Conservation (phyloP, 805 yeast species). For the Teunomyces kruisii region DNA sequence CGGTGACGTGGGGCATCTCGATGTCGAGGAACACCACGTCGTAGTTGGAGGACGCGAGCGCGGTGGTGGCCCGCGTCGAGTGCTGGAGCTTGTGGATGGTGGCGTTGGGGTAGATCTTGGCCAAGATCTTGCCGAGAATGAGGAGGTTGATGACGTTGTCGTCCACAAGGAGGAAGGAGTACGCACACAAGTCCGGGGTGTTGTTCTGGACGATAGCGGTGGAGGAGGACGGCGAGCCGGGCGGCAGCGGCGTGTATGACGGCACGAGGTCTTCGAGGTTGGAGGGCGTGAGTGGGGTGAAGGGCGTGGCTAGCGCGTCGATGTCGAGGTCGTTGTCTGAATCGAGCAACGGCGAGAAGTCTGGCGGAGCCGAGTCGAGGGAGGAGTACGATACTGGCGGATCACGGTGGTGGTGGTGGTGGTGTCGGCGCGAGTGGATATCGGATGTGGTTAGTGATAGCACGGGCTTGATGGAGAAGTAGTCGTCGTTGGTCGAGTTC, state of each 20-base stretch:
- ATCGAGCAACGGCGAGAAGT: not conserved
- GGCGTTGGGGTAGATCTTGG: constrained; percentile 34
- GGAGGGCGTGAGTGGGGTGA: constrained; percentile 10
- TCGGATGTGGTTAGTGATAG: constrained; percentile 9
- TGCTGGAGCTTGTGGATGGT: constrained; percentile 28
- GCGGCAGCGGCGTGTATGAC: not conserved
- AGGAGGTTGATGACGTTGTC: constrained; percentile 42
- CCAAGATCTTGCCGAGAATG: constrained; percentile 32
- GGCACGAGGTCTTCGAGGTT: constrained; percentile 8
- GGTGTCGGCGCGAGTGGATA: not conserved
- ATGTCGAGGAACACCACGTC: constrained; percentile 43
- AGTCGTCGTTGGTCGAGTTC: constrained; percentile 9
- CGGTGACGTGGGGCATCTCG: constrained; percentile 45
- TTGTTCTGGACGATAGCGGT: constrained; percentile 7
- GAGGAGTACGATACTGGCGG: not conserved
- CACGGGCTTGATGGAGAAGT: constrained; percentile 12
- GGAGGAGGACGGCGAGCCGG: not conserved
- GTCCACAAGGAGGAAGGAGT: constrained; percentile 34
- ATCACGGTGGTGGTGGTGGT: not conserved
- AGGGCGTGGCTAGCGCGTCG: not conserved
- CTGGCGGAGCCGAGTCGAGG: constrained; percentile 2
- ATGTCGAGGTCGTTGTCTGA: not conserved
- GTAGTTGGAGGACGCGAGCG: constrained; percentile 16
- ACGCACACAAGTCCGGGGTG: constrained; percentile 13
- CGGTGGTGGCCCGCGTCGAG: constrained; percentile 24